Evolutionary conservation across 331 rosid species (phyloP), one percentile per base, ranked within the genome.

Genomic region (Pyracantha coccinea): DNA sequence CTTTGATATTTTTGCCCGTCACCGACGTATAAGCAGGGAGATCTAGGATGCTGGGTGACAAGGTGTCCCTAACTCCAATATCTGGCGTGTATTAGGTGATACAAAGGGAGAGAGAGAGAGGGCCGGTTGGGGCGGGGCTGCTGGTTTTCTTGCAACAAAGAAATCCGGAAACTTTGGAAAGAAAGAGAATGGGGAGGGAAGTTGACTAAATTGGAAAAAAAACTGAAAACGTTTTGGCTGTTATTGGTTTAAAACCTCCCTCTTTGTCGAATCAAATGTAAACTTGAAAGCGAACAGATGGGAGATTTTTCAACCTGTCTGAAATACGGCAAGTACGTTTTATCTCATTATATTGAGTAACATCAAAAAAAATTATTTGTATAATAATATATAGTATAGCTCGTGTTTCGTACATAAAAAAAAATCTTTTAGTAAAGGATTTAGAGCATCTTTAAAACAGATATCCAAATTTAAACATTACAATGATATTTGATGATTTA

Each of bases 21-120:
- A 80, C 84, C 74, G 47, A 33, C 71, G 71, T 67, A 74, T 61
- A 52, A 70, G 19, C 27, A n/a, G n/a, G n/a, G 68, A 78, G 92
- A 84, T 84, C 87, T 78, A 59, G 17, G 70, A 69, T 67, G 47
- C 47, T 11, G 77, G 79, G 67, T 23, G 76, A 58, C 76, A 33
- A 62, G 29, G 66, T 61, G 66, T 54, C 50, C 64, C 68, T 53
- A 78, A 63, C 53, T 64, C 71, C 74, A 74, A 78, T 75, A 21
- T 59, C 32, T 61, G 63, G 80, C 61, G 73, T 24, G 32, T 25
- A 47, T 50, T 52, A 60, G 75, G 74, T 38, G 15, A n/a, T n/a
- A n/a, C n/a, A n/a, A n/a, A 55, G 33, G 12, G 68, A 60, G 63
- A 47, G 65, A 70, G 65, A 71, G 66, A 57, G 73, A 79, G 73